A percentile compares a stretch with the other conserved stretches of the same genome.
Conservation (phyloP, 257 asterid genomes). For the Solanum rostratum region DNA sequence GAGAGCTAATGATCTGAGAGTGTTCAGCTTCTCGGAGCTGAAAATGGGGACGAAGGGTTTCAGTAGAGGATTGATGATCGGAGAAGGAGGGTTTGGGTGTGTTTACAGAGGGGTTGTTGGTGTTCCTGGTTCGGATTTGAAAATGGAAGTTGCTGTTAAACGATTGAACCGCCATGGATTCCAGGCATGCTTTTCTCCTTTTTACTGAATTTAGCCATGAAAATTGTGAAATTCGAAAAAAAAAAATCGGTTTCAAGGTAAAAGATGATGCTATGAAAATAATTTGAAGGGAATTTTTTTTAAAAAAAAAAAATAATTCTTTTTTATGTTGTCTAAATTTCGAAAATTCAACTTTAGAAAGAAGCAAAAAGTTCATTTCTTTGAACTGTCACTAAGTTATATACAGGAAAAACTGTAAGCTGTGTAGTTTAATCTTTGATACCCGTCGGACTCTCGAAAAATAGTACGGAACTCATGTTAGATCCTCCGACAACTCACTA, state of each 20-base stretch:
- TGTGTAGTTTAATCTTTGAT: too few species aligned
- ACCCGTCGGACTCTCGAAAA: neutral
- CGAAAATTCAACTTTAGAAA: too few species aligned
- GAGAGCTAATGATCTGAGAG: slow-evolving; percentile 62
- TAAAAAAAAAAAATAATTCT: neutral
- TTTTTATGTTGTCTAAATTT: neutral
- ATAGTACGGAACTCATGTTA: neutral
- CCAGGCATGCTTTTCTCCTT: slow-evolving; percentile 60
- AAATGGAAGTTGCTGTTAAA: slow-evolving; percentile 66
- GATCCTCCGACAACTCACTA: neutral
- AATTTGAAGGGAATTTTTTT: neutral
- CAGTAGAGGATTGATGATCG: slow-evolving; percentile 55
- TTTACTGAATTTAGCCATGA: neutral
- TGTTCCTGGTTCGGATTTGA: slow-evolving; percentile 12
- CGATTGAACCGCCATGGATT: slow-evolving; percentile 84
- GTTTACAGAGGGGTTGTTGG: slow-evolving; percentile 63
- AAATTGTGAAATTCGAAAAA: neutral
- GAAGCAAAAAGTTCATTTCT: too few species aligned
- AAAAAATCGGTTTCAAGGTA: neutral
- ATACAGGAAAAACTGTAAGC: neutral
- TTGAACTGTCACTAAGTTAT: too few species aligned
- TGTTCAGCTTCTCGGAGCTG: slow-evolving; percentile 57
- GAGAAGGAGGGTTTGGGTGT: slow-evolving; percentile 93
- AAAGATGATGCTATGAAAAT: too few species aligned
- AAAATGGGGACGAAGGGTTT: slow-evolving; percentile 72